phyloP scores from a whole-genome alignment of 352 stramenopile species.

The Phytophthora constricta region DNA sequence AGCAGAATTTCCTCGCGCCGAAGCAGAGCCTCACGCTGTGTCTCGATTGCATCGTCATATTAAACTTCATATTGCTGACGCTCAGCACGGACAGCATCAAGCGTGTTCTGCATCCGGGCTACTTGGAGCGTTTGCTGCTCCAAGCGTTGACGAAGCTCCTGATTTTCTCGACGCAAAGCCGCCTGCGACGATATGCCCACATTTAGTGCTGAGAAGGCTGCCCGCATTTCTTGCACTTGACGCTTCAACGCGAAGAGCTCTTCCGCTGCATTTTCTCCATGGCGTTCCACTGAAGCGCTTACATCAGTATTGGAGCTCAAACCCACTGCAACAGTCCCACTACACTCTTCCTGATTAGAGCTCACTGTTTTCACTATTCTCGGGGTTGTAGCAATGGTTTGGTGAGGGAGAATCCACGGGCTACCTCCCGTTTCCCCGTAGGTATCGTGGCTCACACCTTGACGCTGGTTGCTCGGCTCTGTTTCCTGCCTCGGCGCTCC shows the following conservation, averaged over 20 bases:
- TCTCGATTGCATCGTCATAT: not conserved
- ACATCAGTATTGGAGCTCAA: not conserved
- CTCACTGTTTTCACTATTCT: not conserved
- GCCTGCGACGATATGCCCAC: not conserved
- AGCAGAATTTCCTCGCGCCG: not conserved
- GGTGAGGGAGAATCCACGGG: not conserved
- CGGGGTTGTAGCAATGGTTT: not conserved
- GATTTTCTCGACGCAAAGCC: not conserved
- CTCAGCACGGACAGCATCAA: not conserved
- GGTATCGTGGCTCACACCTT: not conserved
- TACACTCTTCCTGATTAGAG: not conserved
- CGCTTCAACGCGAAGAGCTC: not conserved
- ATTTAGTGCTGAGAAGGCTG: not conserved
- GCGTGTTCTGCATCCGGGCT: not conserved
- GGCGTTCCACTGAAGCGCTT: not conserved
- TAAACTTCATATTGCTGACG: not conserved
- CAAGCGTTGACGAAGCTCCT: not conserved
- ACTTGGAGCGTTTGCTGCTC: not conserved
- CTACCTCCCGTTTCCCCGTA: not conserved
- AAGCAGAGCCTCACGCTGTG: not conserved
- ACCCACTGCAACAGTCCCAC: not conserved
- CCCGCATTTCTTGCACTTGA: not conserved
- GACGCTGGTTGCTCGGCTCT: not conserved
- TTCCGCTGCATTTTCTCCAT: not conserved
- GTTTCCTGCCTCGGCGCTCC: not conserved